phyloP scores from a whole-genome alignment of 495 filamentous ascomycete species.

The Hypoxylon trugodes region DNA sequence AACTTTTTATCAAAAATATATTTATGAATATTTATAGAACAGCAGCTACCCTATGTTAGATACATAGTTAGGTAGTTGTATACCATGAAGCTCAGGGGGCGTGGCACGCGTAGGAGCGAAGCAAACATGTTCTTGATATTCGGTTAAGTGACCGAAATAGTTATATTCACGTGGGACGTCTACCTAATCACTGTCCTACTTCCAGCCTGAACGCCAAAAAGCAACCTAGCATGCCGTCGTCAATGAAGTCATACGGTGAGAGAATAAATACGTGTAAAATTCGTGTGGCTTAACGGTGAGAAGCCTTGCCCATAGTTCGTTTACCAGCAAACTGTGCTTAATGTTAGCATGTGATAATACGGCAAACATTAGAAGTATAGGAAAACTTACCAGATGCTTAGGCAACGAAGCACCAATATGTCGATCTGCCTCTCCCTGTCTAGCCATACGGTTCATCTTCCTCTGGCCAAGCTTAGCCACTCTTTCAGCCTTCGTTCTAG shows the following conservation, averaged over 20 bases:
- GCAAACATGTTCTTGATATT: not conserved
- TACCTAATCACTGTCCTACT: slow-evolving; percentile 9
- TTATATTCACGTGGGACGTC: not conserved
- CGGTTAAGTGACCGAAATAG: slow-evolving; percentile 6
- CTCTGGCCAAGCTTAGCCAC: slow-evolving; percentile 89
- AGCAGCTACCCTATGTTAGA: too few species aligned
- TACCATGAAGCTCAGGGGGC: not conserved
- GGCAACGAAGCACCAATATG: slow-evolving; percentile 82
- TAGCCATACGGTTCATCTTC: slow-evolving; percentile 98
- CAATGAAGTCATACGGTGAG: slow-evolving; percentile 18
- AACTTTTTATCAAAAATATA: too few species aligned
- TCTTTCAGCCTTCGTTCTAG: slow-evolving; percentile 81
- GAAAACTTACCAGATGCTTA: slow-evolving; percentile 85
- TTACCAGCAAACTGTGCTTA: slow-evolving; percentile 41
- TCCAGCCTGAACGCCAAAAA: slow-evolving; percentile 22
- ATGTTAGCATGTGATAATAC: slow-evolving; percentile 41
- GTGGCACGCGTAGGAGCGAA: not conserved
- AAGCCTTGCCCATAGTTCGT: slow-evolving; percentile 40
- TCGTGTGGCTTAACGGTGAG: slow-evolving; percentile 44
- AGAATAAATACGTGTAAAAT: slow-evolving; percentile 1
- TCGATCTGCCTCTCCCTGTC: slow-evolving; percentile 94
- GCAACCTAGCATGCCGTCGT: slow-evolving; percentile 18
- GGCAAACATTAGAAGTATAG: not conserved
- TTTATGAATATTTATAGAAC: too few species aligned
- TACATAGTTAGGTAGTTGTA: too few species aligned